Evolutionary conservation across 345 rosid species (phyloP).

Genomic region (Euphorbia peplus): DNA sequence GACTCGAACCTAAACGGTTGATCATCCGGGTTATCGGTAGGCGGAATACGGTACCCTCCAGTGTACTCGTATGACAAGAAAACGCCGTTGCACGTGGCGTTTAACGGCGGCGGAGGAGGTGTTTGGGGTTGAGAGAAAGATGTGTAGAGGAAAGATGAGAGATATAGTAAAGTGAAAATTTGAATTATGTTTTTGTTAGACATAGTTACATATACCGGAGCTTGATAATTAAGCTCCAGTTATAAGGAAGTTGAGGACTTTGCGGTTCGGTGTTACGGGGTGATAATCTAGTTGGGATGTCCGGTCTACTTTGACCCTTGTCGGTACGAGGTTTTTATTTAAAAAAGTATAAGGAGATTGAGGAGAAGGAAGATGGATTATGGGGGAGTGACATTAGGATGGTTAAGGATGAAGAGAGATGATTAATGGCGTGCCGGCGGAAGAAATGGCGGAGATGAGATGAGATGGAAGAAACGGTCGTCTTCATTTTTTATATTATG

Average conservation of each 20-base stretch:
- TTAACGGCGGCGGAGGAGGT: constrained; percentile 11
- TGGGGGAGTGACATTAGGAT: background rate
- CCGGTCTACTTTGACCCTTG: too few species aligned
- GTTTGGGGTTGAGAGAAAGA: constrained; percentile 11
- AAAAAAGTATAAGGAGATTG: background rate
- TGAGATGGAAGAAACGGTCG: constrained; percentile 9
- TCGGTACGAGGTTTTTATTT: too few species aligned
- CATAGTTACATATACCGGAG: constrained; percentile 16
- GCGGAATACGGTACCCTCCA: constrained; percentile 29
- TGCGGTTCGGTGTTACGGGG: too few species aligned
- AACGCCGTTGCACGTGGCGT: constrained; percentile 34
- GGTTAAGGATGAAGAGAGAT: background rate
- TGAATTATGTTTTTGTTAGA: background rate
- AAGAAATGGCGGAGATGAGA: background rate
- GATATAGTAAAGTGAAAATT: background rate
- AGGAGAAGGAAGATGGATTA: background rate
- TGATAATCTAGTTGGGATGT: too few species aligned
- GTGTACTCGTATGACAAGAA: constrained; percentile 35
- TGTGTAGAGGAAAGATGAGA: constrained; percentile 4
- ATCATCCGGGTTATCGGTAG: constrained; percentile 33
- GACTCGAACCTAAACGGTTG: constrained; percentile 45
- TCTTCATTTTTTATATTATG: background rate
- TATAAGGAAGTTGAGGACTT: too few species aligned
- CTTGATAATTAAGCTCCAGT: too few species aligned
- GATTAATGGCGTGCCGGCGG: constrained; percentile 13